A percentile compares a stretch with the other conserved stretches of the same genome.
These are phyloP conservation scores for Leavenworthia alabamica DNA, from an alignment of 345 rosid species.

Conservation along the genomic window DNA sequence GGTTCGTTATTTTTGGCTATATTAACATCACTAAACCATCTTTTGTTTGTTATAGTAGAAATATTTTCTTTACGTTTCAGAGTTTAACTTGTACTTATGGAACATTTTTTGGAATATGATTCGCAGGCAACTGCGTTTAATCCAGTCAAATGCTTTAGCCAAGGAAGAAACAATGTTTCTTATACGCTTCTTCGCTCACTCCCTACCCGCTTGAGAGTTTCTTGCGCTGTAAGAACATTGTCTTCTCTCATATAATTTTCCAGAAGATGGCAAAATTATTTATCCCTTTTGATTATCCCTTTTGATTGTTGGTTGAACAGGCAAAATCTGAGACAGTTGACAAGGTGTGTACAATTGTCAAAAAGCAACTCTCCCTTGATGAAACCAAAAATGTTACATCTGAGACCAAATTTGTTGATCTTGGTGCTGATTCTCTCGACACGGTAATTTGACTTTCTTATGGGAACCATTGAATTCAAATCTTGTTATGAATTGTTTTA, in stretches of 20 bases:
- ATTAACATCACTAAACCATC: too few relatives aligned
- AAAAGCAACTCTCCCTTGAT: slow-evolving; percentile 47
- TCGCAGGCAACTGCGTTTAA: slow-evolving; percentile 32
- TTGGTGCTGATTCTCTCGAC: slow-evolving; percentile 74
- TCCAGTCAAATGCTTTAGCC: slow-evolving; percentile 20
- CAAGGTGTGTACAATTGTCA: slow-evolving; percentile 49
- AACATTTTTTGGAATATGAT: not conserved
- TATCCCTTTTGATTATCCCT: too few relatives aligned
- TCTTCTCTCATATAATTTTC: not conserved
- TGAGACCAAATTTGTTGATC: slow-evolving; percentile 38
- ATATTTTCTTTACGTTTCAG: not conserved
- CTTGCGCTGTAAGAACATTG: slow-evolving; percentile 45
- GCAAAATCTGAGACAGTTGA: slow-evolving; percentile 56
- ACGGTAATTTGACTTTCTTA: slow-evolving; percentile 30
- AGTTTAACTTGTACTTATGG: not conserved
- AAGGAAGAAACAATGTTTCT: slow-evolving; percentile 37
- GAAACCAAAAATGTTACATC: slow-evolving; percentile 26
- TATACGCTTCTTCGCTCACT: slow-evolving; percentile 20
- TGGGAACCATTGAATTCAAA: not conserved
- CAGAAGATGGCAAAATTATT: too few relatives aligned
- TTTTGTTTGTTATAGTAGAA: too few relatives aligned
- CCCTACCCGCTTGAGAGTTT: slow-evolving; percentile 38
- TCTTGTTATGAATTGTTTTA: too few relatives aligned
- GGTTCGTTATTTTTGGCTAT: too few relatives aligned
- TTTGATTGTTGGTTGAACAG: slow-evolving; percentile 22